Evolutionary conservation across 1,139 yeast genomes (phyloP).

Genomic region (Entelexis paramagnoliae): DNA sequence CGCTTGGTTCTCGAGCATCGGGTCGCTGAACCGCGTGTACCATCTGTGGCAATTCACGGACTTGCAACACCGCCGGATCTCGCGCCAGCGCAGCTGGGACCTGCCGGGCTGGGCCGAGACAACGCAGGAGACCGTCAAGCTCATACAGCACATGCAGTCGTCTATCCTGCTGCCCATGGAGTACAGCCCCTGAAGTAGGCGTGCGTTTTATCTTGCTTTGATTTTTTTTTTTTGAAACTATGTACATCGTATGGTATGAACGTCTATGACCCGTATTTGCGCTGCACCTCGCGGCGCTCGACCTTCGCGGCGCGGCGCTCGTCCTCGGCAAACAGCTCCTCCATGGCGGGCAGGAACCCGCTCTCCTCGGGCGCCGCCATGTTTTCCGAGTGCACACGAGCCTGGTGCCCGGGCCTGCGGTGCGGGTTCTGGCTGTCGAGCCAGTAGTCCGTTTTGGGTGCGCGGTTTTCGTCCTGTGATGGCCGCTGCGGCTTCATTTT

Average conservation of each 20-base stretch:
- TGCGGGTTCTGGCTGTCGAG: constrained; percentile 13
- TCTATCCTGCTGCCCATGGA: constrained; percentile 35
- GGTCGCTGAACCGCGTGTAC: constrained; percentile 35
- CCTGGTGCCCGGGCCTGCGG: constrained; percentile 14
- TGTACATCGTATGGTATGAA: background rate
- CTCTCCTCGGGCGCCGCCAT: constrained; percentile 4
- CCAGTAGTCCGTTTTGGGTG: constrained; percentile 17
- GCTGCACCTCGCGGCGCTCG: constrained; percentile 6
- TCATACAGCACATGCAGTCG: constrained; percentile 35
- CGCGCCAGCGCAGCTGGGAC: constrained; percentile 38
- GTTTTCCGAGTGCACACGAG: constrained; percentile 9
- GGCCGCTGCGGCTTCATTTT: background rate
- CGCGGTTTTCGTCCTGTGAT: background rate
- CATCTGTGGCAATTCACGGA: constrained; percentile 40
- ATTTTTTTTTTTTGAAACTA: background rate
- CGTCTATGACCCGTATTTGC: background rate
- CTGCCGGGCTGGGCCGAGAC: constrained; percentile 39
- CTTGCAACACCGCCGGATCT: constrained; percentile 35
- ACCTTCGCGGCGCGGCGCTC: constrained; percentile 11
- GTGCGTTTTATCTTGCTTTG: too few relatives aligned
- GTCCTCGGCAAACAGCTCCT: constrained; percentile 6
- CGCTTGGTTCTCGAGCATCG: constrained; percentile 38
- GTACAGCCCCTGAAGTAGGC: constrained; percentile 33
- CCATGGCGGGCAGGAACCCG: constrained; percentile 12
- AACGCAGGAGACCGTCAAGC: constrained; percentile 37